Evolutionary conservation across 2,329 filamentous ascomycete species (phyloP), one percentile per base, ranked within the genome.

Genomic region (Fusarium sarcochroum): DNA sequence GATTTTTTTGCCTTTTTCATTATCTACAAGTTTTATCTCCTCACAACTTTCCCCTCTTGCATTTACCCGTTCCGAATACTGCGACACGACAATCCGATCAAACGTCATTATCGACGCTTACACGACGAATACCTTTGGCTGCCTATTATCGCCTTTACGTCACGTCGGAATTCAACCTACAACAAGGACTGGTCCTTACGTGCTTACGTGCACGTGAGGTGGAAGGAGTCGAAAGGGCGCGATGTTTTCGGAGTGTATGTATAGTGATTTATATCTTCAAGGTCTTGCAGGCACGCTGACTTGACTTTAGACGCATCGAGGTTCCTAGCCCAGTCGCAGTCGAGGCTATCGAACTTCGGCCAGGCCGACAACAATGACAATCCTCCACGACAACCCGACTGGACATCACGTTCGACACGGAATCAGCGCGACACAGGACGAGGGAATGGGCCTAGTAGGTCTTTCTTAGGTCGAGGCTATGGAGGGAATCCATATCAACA

Each of bases 321-420:
- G 73, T 99, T 99, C 80, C 89, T 99, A 75, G 93, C 94, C 65
- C 96, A 98, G 87, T 98, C 94, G 71, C 94, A 97, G 84, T 97
- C 94, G 65, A 91, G 93, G 68, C 85, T 98, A 75, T 93, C 91
- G 71, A 89, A 84, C 78, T 89, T 94, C 63, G 87, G 84, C 81
- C 88, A 91, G 77, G 80, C 87, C 63, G 88, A 82, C 67, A 82
- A 80, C 65, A 81, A 79, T 47, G 74, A 72, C 32, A 61, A 66
- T 38, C 68, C 68, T 52, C 62, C 64, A 44, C 72, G 75, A 51
- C 74, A 74, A 62, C 55, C 71, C 63, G 79, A 80, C 71, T 78
- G 78, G 75, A 69, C 78, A 40, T 77, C 78, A n/a, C 75, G 78
- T 27, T 73, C 78, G 10, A 69, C 73, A 32, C 75, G 79, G 58